phyloP scores from a whole-genome alignment of 257 asterid species.

The Nyctanthes arbortristis region DNA sequence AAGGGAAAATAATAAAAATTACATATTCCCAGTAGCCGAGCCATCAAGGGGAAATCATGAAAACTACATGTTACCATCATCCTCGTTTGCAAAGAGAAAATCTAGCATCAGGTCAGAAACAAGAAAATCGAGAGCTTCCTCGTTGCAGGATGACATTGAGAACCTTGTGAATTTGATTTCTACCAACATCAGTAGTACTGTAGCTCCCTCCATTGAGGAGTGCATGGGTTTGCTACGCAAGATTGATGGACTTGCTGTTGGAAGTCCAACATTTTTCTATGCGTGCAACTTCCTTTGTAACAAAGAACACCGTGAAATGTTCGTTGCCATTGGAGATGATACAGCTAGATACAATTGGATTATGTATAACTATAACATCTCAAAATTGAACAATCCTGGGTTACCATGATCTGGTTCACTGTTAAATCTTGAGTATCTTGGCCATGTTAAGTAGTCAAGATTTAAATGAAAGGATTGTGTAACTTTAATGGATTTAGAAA shows the following conservation, averaged over 20 bases:
- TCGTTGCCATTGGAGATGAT: neutral
- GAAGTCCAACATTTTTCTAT: neutral
- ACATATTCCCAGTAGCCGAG: too few relatives aligned
- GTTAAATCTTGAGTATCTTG: neutral
- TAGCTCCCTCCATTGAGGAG: neutral
- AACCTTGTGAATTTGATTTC: neutral
- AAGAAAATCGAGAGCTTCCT: neutral
- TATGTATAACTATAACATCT: neutral
- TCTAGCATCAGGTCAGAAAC: neutral
- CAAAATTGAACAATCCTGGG: neutral
- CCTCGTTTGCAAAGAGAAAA: neutral
- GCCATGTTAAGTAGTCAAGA: neutral
- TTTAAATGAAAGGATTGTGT: neutral
- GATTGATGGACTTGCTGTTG: neutral
- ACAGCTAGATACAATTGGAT: neutral
- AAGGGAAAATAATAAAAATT: neutral
- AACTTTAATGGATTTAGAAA: neutral
- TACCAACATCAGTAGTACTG: neutral
- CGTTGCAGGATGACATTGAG: conserved; percentile 5
- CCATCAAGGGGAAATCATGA: too few relatives aligned
- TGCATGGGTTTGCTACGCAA: conserved; percentile 1
- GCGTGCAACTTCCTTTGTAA: conserved; percentile 1
- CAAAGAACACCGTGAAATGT: neutral
- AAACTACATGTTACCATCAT: neutral
- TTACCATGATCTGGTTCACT: neutral